Evolutionary conservation across 192 early-diverging fungal genomes (phyloP), one percentile per base, ranked within the genome.

Genomic region (Rhizophlyctis rosea): DNA sequence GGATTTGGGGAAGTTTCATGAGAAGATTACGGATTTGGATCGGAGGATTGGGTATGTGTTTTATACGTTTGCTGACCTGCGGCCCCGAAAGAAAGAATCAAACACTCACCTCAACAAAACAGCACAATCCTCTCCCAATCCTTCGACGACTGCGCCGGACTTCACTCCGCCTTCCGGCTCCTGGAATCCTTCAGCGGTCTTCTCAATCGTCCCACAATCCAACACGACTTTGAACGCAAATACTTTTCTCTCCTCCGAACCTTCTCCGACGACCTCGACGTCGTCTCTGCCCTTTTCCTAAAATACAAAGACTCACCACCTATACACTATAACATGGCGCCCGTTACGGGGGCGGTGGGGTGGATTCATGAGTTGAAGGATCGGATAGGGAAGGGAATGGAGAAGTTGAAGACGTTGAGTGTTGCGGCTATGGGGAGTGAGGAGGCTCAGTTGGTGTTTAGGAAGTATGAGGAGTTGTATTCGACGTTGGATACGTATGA

Each of bases 261-360:
- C 34, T 83, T 78, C 67, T 78, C 77, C 18, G 56, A 75, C 32
- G 84, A 86, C 51, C 60, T 86, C 32, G 84, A 86, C 49, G 79
- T 80, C 9, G 82, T 83, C 23, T 62, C 69, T 33, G 54, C 47
- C 13, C 79, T 85, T 28, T 83, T 86, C 56, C 49, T 74, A 50
- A 72, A 75, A 25, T 75, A 68, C 66, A 78, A 80, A 57, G 76
- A 68, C n/a, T 57, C 69, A 34, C 81, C 81, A 13, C 82, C 82
- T 7, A 85, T 86, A 48, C 84, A 86, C 61, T 83, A 86, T 69
- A 86, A 86, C 65, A 82, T 85, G 82, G 83, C 84, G 1, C 84
- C 84, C 0, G 77, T 86, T 21, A 86, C 84, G 5, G 84, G 84
- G 13, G 79, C 80, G 11, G 76, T 86, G 31, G 74, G 76, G 5